Evolutionary conservation across 208 protist genomes (phyloP), one percentile per base, ranked within the genome.

Genomic region (Sergeia podlipaevii): DNA sequence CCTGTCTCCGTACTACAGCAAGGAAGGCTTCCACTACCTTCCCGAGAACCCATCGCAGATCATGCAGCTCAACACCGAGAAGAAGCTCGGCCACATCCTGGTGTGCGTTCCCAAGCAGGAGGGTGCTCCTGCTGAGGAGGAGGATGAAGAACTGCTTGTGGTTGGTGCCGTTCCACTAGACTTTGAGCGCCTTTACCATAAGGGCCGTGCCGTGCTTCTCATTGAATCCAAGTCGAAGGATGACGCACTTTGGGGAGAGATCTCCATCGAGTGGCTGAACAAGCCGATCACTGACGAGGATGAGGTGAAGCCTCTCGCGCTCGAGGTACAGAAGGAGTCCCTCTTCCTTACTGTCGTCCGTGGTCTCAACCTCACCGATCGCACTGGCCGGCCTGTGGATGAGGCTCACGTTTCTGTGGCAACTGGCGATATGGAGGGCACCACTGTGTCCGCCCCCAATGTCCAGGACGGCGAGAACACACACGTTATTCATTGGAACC

Each of bases 161-260:
- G 69, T 95, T 26, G 87, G 82, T 37, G 83, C 87, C 24, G 87
- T 95, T 30, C 80, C 87, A 18, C 63, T 95, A 41, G 84, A 95
- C 64, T 91, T 91, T 61, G 79, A 80, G 58, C 77, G 79, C 8
- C 68, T 95, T 6, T 83, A 91, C 79, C 74, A 80, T 55, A 77
- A 74, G 41, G 87, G 87, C 26, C 78, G 58, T 27, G 83, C 83
- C 4, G 87, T 95, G 23, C 68, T 95, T 3, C 79, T 95, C 20
- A 80, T 95, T 29, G 87, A 95, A 62, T 91, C 83, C 32, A 91
- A 86, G 71, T 80, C 80, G 21, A 87, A 81, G 65, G 83, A 91
- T 26, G 87, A 95, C 58, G 83, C 74, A 2, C 48, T 94, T 24
- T 94, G 87, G 87, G 87, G 87, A 21, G 87, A 94, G 59, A 89